These are phyloP conservation scores for Dryas drummondii DNA, from an alignment of 306 rosid species.

Conservation along the genomic window DNA sequence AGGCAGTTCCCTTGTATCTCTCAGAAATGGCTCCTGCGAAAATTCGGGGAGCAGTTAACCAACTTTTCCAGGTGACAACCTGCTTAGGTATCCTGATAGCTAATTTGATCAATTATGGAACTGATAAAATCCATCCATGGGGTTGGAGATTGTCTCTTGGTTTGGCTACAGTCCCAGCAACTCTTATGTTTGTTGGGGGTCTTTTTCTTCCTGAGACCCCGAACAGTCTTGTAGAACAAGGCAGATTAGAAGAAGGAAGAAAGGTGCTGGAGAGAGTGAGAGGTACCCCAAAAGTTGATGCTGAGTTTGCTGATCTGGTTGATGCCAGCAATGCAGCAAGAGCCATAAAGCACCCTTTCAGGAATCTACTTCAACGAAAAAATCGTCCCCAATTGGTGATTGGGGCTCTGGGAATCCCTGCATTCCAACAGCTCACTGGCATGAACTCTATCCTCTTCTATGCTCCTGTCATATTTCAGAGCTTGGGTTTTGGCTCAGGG, in stretches of 20 bases:
- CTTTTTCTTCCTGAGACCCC: slow-evolving; percentile 85
- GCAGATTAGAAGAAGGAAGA: slow-evolving; percentile 66
- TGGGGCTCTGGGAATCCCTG: slow-evolving; percentile 92
- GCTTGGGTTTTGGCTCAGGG: slow-evolving; percentile 81
- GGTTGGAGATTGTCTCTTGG: slow-evolving; percentile 93
- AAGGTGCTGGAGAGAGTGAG: slow-evolving; percentile 70
- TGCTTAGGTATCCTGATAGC: slow-evolving; percentile 70
- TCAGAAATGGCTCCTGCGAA: slow-evolving; percentile 92
- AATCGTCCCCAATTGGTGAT: slow-evolving; percentile 90
- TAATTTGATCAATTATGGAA: slow-evolving; percentile 60
- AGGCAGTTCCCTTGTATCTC: slow-evolving; percentile 91
- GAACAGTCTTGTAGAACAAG: slow-evolving; percentile 84
- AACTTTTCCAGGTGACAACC: slow-evolving; percentile 86
- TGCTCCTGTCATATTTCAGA: slow-evolving; percentile 96
- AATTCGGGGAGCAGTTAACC: slow-evolving; percentile 85
- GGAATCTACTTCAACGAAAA: slow-evolving; percentile 62
- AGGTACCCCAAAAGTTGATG: slow-evolving; percentile 82
- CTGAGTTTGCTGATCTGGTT: slow-evolving; percentile 78
- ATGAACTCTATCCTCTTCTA: slow-evolving; percentile 95
- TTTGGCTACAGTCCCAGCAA: slow-evolving; percentile 75
- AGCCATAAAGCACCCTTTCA: slow-evolving; percentile 59
- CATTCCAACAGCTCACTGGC: slow-evolving; percentile 96
- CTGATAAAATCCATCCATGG: slow-evolving; percentile 69
- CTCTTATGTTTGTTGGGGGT: slow-evolving; percentile 81
- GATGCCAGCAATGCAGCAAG: slow-evolving; percentile 80